A percentile compares a stretch with the other conserved stretches of the same genome.
These are phyloP conservation scores for Candida fluviatilis DNA, from an alignment of 805 yeast genomes.

Conservation along the genomic window DNA sequence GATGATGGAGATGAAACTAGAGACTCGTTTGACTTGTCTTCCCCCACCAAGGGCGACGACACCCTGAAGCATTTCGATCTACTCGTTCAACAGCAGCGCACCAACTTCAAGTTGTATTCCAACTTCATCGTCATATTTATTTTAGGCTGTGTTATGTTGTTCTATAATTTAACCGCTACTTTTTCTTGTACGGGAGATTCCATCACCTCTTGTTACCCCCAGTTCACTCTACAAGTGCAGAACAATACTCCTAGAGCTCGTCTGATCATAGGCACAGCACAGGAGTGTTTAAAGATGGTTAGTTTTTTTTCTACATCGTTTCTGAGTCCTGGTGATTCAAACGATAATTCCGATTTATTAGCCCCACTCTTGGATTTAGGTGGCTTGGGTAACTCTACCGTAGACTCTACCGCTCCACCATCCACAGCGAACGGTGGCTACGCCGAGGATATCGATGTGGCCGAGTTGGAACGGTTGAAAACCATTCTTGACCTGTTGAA, in stretches of 20 bases:
- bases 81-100: neutral
- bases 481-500: neutral
- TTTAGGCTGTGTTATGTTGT: conserved; percentile 13
- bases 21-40: too few relatives aligned
- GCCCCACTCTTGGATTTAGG: neutral
- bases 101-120: neutral
- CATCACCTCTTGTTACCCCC: conserved; percentile 36
- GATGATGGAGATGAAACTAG: conserved; percentile 1
- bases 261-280: conserved; percentile 26
- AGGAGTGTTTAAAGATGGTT: conserved; percentile 41
- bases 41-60: too few relatives aligned
- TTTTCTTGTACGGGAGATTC: conserved; percentile 29
- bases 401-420: neutral
- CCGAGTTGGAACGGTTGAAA: conserved; percentile 2
- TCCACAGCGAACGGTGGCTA: neutral
- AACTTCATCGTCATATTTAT: conserved; percentile 7
- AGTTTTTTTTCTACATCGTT: conserved; percentile 46
- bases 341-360: neutral
- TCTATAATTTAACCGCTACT: conserved; percentile 14
- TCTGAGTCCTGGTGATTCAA: neutral
- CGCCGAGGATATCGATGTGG: neutral
- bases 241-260: conserved; percentile 33
- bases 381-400: neutral
- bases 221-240: conserved; percentile 35
- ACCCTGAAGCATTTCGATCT: too few relatives aligned